These are phyloP conservation scores for Epichloe hybrida DNA, from an alignment of 2,329 filamentous ascomycete species.

Conservation along the genomic window DNA sequence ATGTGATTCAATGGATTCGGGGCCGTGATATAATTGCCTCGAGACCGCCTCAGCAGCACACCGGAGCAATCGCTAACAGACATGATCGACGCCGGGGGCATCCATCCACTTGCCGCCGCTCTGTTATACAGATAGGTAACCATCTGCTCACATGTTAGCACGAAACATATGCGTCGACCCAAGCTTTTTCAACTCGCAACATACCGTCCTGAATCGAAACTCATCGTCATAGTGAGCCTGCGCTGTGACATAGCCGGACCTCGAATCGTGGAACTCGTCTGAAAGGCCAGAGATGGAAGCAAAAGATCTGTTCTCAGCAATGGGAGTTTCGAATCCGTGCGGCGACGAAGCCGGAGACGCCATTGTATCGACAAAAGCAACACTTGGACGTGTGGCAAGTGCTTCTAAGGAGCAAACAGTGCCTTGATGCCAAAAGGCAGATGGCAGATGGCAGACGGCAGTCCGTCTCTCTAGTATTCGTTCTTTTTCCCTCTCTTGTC, in stretches of 20 bases:
- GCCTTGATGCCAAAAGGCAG: not conserved
- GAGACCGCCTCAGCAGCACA: conserved; percentile 24
- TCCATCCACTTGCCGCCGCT: conserved; percentile 17
- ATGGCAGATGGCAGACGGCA: too few relatives aligned
- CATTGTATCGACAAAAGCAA: conserved; percentile 1
- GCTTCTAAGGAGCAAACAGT: too few relatives aligned
- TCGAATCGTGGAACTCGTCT: not conserved
- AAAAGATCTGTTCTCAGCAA: conserved; percentile 5
- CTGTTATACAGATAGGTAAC: conserved; percentile 18
- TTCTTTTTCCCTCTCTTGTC: too few relatives aligned
- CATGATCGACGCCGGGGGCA: conserved; percentile 9
- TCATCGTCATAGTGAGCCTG: conserved; percentile 14
- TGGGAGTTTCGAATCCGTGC: not conserved
- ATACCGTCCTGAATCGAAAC: conserved; percentile 18
- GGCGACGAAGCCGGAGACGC: not conserved
- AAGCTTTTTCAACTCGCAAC: not conserved
- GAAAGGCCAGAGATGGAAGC: conserved; percentile 1
- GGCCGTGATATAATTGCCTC: conserved; percentile 27
- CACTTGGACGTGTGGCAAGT: not conserved
- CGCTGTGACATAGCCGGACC: not conserved
- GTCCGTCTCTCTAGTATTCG: too few relatives aligned
- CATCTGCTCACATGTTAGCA: conserved; percentile 13
- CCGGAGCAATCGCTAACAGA: conserved; percentile 15
- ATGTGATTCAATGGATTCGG: conserved; percentile 24
- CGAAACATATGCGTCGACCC: not conserved